A percentile compares a stretch with the other conserved stretches of the same genome.
These are phyloP conservation scores for Silene vulgaris DNA, from an alignment of 179 eudicot genomes.

Conservation along the genomic window DNA sequence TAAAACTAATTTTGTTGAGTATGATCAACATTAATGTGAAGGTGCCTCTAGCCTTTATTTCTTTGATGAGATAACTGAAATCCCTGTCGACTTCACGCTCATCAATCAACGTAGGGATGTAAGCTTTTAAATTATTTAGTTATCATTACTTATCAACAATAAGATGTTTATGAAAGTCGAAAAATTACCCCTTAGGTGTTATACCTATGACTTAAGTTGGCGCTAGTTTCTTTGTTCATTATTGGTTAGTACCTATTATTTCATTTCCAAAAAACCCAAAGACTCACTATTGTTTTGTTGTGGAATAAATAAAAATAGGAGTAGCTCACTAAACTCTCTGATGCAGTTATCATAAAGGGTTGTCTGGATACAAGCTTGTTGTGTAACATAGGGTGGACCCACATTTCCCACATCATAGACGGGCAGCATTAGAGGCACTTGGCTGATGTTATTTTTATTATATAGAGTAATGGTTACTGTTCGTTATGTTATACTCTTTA, in stretches of 20 bases:
- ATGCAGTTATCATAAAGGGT: too few species aligned
- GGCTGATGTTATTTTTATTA: too few species aligned
- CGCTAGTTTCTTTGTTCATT: not conserved
- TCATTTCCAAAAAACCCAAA: not conserved
- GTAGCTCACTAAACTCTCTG: not conserved
- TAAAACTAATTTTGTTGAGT: not conserved
- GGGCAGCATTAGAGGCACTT: too few species aligned
- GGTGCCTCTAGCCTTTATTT: not conserved
- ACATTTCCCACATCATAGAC: too few species aligned
- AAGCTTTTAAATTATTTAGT: not conserved
- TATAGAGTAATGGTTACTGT: too few species aligned
- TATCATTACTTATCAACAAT: not conserved
- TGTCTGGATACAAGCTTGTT: too few species aligned
- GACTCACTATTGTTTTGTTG: not conserved
- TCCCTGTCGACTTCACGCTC: not conserved
- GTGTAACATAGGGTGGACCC: too few species aligned
- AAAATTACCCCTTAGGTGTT: not conserved
- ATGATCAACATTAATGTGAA: not conserved
- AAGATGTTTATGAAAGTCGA: not conserved
- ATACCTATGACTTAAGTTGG: not conserved
- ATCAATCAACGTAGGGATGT: not conserved
- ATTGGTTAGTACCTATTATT: not conserved
- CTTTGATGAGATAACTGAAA: not conserved
- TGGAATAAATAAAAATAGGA: constrained; percentile 1
- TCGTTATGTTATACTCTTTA: too few species aligned